A percentile compares a stretch with the other conserved stretches of the same genome.
Conservation (phyloP, 2,329 filamentous ascomycete genomes). For the Didymella sp. region DNA sequence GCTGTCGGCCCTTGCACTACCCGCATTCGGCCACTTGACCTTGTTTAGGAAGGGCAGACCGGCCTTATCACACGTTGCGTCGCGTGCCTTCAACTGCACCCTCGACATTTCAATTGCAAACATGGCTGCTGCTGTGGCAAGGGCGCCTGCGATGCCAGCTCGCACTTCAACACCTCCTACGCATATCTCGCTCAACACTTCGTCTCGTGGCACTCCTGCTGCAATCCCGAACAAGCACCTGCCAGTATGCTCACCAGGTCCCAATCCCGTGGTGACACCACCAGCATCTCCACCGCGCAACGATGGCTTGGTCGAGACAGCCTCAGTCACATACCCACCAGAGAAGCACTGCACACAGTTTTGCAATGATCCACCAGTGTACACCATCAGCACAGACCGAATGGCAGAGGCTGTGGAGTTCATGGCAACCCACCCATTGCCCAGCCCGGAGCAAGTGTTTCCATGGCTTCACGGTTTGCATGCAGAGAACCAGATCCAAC, state of each 20-base stretch:
- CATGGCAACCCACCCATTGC: constrained; percentile 78
- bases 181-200: constrained; percentile 65
- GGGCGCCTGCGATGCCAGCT: constrained; percentile 45
- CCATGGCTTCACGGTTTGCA: constrained; percentile 97
- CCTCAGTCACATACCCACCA: constrained; percentile 78
- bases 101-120: constrained; percentile 22
- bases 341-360: constrained; percentile 65
- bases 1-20: constrained; percentile 15
- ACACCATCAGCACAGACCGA: constrained; percentile 72
- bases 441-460: constrained; percentile 85
- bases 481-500: constrained; percentile 84
- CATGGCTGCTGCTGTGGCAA: constrained; percentile 55
- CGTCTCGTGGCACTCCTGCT: constrained; percentile 63
- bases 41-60: constrained; percentile 19
- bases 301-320: constrained; percentile 62
- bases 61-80: constrained; percentile 24
- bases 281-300: constrained; percentile 67
- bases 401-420: constrained; percentile 78
- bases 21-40: constrained; percentile 13
- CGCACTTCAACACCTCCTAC: constrained; percentile 58
- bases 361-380: constrained; percentile 65
- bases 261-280: constrained; percentile 60
- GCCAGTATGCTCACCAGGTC: constrained; percentile 85
- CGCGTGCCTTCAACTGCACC: constrained; percentile 38
- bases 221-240: constrained; percentile 86